A percentile compares a stretch with the other conserved stretches of the same genome.
These are phyloP conservation scores for Pecoramyces ruminantium DNA, from an alignment of 192 early-diverging fungal genomes.

Conservation along the genomic window DNA sequence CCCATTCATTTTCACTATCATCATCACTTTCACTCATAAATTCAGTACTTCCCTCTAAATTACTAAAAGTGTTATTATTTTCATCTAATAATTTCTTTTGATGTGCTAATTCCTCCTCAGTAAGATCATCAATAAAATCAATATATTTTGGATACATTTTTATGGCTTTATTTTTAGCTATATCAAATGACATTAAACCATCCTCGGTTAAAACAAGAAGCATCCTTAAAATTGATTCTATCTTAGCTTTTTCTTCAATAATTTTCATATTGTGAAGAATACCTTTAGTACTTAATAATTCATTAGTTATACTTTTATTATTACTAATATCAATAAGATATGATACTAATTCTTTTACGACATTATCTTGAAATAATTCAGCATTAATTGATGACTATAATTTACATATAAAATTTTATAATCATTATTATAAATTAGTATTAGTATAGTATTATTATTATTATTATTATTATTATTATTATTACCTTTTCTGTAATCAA, in stretches of 20 bases:
- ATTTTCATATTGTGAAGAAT: not conserved
- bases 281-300: not conserved
- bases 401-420: no score
- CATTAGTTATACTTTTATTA: not conserved
- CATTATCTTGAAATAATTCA: not conserved
- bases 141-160: not conserved
- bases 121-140: not conserved
- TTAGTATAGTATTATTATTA: no score
- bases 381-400: not conserved
- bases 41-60: not conserved
- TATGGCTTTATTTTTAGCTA: not conserved
- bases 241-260: not conserved
- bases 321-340: not conserved
- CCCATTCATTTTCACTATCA: not conserved
- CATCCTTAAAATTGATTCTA: not conserved
- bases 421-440: no score
- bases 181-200: not conserved
- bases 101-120: not conserved
- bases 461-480: no score
- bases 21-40: not conserved
- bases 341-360: not conserved
- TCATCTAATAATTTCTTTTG: not conserved
- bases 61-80: not conserved
- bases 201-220: not conserved
- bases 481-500: not conserved